A percentile compares a stretch with the other conserved stretches of the same genome.
Conservation (phyloP, 345 rosid genomes). For the Lumnitzera littorea region DNA sequence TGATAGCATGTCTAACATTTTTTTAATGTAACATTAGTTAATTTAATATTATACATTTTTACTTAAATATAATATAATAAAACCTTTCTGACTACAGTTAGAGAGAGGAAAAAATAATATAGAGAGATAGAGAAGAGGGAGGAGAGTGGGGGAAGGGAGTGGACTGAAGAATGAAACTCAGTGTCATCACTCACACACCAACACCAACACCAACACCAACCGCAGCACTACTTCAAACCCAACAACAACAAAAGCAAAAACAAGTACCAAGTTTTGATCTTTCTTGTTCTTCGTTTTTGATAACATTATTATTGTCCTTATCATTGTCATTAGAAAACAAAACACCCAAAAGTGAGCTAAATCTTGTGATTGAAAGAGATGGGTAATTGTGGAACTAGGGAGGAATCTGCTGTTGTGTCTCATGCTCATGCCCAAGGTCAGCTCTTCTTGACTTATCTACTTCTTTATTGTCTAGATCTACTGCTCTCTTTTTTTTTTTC, state of each 20-base stretch:
- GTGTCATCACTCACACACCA: conserved; percentile 8
- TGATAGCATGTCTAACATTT: too few species aligned
- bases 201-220: conserved; percentile 6
- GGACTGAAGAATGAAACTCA: conserved; percentile 17
- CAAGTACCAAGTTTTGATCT: too few species aligned
- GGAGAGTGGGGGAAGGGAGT: neutral
- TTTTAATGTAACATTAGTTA: neutral
- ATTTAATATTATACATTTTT: neutral
- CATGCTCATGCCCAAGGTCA: conserved; percentile 70
- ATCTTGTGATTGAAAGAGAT: conserved; percentile 16
- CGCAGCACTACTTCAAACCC: neutral
- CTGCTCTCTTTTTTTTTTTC: neutral
- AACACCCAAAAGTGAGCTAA: too few species aligned
- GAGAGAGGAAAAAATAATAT: conserved; percentile 4
- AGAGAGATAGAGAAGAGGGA: neutral
- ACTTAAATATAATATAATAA: neutral
- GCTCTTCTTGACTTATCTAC: neutral
- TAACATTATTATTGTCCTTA: too few species aligned
- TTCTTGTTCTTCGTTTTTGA: too few species aligned
- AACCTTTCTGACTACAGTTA: conserved; percentile 2
- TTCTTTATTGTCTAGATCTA: conserved; percentile 16
- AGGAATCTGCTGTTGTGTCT: conserved; percentile 81
- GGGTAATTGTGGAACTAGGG: conserved; percentile 99
- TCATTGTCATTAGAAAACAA: too few species aligned
- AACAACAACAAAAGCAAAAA: neutral